Conservation (phyloP, 345 rosid species). For the Aethionema arabicum region DNA sequence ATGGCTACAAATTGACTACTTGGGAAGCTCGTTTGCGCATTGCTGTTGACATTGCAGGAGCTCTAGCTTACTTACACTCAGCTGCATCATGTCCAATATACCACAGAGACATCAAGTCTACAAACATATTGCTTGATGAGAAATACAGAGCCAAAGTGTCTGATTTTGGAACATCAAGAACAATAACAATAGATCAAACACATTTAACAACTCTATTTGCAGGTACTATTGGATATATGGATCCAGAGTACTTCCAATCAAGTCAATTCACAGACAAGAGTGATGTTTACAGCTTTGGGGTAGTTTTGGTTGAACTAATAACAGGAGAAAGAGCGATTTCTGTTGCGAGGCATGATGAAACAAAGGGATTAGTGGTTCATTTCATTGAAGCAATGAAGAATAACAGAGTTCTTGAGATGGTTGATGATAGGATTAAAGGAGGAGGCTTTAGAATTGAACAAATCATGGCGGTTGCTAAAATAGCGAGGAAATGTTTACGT, state of each 20-base stretch:
- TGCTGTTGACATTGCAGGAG: constrained; percentile 16
- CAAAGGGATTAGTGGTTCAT: constrained; percentile 34
- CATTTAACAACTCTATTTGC: constrained; percentile 34
- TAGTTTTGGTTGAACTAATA: constrained; percentile 46
- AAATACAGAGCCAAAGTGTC: constrained; percentile 25
- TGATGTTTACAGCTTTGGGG: constrained; percentile 53
- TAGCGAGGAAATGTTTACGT: constrained; percentile 37
- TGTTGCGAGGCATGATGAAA: constrained; percentile 30
- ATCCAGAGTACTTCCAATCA: constrained; percentile 41
- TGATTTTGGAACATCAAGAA: constrained; percentile 37
- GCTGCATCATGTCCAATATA: constrained; percentile 29
- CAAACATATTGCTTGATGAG: constrained; percentile 26
- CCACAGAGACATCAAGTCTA: constrained; percentile 33
- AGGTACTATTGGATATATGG: constrained; percentile 45
- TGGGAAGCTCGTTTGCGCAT: constrained; percentile 35
- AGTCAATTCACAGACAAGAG: constrained; percentile 42
- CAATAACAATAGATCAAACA: constrained; percentile 26
- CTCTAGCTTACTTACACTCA: constrained; percentile 29
- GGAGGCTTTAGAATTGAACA: constrained; percentile 3
- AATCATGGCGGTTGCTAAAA: constrained; percentile 31
- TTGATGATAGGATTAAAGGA: constrained; percentile 28
- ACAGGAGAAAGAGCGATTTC: constrained; percentile 38
- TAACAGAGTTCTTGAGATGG: constrained; percentile 22
- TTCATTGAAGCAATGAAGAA: constrained; percentile 36
- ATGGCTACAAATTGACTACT: constrained; percentile 8